A percentile compares a stretch with the other conserved stretches of the same genome.
phyloP scores from a whole-genome alignment of 1,284 basidiomycete genomes.

The Leccinum pachyderme region DNA sequence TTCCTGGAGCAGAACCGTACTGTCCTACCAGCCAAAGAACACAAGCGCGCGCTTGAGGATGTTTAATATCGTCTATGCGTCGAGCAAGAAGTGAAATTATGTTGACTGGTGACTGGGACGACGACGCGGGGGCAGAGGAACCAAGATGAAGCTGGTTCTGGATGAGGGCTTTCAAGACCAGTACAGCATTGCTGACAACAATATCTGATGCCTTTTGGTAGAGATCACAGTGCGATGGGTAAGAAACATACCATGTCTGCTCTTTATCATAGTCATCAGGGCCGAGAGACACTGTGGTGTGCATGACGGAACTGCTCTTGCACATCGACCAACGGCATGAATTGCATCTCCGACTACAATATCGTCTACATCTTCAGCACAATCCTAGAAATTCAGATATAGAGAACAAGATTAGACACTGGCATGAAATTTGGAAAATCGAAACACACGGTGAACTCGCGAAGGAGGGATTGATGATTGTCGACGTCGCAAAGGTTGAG shows the following conservation, averaged over 20 bases:
- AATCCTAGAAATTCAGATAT: conserved; percentile 51
- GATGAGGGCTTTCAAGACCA: conserved; percentile 83
- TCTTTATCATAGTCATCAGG: conserved; percentile 77
- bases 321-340: conserved; percentile 75
- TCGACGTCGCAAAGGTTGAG: conserved; percentile 60
- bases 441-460: conserved; percentile 75
- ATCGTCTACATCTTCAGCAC: conserved; percentile 71
- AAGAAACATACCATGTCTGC: conserved; percentile 56
- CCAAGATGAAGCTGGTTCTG: conserved; percentile 52
- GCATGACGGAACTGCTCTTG: conserved; percentile 64
- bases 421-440: background rate
- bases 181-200: conserved; percentile 74
- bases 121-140: conserved; percentile 14
- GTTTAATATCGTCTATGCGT: conserved; percentile 74
- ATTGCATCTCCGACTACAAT: conserved; percentile 70
- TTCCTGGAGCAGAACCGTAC: conserved; percentile 50
- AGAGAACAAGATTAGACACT: background rate
- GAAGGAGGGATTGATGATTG: conserved; percentile 68
- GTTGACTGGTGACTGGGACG: conserved; percentile 51
- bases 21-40: conserved; percentile 91
- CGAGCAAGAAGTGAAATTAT: conserved; percentile 77
- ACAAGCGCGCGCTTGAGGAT: conserved; percentile 78
- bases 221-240: background rate
- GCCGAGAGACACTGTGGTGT: conserved; percentile 70
- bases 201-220: conserved; percentile 23